These are phyloP conservation scores for Marchantia polymorpha DNA, from an alignment of 225 moss, liverwort and hornwort species.

Conservation along the genomic window DNA sequence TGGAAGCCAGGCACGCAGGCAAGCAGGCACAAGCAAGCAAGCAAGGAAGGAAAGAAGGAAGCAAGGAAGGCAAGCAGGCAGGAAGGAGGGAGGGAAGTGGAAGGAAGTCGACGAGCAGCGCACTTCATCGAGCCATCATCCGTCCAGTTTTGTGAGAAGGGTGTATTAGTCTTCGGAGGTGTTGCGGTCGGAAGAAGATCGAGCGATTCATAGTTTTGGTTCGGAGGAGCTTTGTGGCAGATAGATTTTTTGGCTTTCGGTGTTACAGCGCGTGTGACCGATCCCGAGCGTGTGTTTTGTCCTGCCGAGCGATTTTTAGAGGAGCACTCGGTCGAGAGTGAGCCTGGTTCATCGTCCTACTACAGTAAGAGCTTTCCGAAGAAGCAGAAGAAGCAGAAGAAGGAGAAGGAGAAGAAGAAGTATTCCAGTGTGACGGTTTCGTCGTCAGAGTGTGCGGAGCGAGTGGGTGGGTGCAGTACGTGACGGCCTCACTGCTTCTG, in stretches of 20 bases:
- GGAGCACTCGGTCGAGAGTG: not conserved
- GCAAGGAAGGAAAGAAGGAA: not conserved
- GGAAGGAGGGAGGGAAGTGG: not conserved
- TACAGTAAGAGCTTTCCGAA: not conserved
- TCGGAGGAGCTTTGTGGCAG: not conserved
- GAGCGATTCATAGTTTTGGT: not conserved
- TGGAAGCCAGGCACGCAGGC: not conserved
- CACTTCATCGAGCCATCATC: not conserved
- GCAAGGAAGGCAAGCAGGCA: not conserved
- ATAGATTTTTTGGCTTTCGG: not conserved
- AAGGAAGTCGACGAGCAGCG: not conserved
- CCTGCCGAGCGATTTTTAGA: not conserved
- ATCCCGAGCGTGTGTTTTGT: not conserved
- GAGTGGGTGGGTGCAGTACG: not conserved
- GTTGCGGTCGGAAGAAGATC: conserved; percentile 1
- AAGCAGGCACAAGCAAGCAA: not conserved
- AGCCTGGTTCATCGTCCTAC: not conserved
- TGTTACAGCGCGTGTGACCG: not conserved
- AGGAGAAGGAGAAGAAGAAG: no score
- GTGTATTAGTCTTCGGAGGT: not conserved
- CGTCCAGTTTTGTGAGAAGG: not conserved
- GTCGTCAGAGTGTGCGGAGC: not conserved
- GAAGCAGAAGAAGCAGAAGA: no score
- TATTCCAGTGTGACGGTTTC: not conserved
- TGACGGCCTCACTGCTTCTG: not conserved